Evolutionary conservation across 106 monocot genomes (phyloP).

Genomic region (Phalaenopsis aphrodite): DNA sequence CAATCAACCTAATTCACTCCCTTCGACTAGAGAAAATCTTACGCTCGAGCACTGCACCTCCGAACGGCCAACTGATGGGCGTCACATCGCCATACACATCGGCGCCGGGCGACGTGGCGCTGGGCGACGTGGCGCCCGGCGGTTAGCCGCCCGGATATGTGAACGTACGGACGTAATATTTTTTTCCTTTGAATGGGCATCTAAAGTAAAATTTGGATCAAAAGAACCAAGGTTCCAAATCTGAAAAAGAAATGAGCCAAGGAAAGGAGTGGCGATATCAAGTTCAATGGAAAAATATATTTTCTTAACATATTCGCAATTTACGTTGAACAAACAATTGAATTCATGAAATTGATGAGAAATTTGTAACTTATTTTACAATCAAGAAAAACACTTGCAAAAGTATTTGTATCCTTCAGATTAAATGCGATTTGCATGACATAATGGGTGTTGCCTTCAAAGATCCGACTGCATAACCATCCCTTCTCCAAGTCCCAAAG

Average conservation of each 20-base stretch:
- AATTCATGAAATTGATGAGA: not conserved
- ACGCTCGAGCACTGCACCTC: too few relatives aligned
- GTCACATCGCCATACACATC: too few relatives aligned
- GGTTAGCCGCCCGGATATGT: too few relatives aligned
- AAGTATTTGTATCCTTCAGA: slow-evolving; percentile 97
- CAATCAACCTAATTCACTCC: slow-evolving; percentile 99
- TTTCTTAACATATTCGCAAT: not conserved
- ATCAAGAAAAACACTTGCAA: slow-evolving; percentile 97
- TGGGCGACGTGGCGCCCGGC: too few relatives aligned
- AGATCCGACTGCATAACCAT: slow-evolving; percentile 94
- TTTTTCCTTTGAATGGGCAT: slow-evolving; percentile 63
- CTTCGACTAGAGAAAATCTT: not conserved
- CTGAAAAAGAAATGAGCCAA: slow-evolving; percentile 16
- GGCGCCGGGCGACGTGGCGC: too few relatives aligned
- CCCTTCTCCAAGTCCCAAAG: slow-evolving; percentile 99
- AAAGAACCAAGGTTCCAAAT: slow-evolving; percentile 98
- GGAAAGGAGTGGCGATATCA: not conserved
- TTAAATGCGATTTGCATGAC: slow-evolving; percentile 99
- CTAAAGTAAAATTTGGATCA: slow-evolving; percentile 95
- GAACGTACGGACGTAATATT: too few relatives aligned
- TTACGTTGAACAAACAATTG: not conserved
- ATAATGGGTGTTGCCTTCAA: slow-evolving; percentile 97
- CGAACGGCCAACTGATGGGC: too few relatives aligned
- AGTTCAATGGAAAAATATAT: not conserved
- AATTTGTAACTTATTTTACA: slow-evolving; percentile 49